Evolutionary conservation across 2,329 filamentous ascomycete genomes (phyloP), one percentile per base, ranked within the genome.

Genomic region (Eutypella sp.): DNA sequence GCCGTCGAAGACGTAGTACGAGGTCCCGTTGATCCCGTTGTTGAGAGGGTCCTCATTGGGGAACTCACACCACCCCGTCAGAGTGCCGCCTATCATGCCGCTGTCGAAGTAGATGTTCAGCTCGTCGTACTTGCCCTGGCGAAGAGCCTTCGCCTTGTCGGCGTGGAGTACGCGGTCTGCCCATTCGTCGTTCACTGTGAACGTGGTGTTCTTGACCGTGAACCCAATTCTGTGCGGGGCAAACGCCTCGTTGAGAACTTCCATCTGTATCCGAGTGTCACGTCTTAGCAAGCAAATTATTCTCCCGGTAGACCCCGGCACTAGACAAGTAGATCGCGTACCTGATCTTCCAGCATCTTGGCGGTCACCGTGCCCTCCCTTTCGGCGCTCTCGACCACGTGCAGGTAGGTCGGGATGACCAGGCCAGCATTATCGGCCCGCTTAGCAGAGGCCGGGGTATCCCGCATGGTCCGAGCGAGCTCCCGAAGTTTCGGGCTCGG

Each of bases 1-100:
- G 4, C 46, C 46, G 37, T 44, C 41, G 16, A 43, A 49, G 44
- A 46, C 53, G 46, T 54, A 58, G 18, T 40, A 40, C 22, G 48
- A 40, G 16, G 52, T 52, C 23, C 49, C 50, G 11, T 34, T 16
- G 10, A 15, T 16, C 13, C 31, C 31, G 11, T 34, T 16, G n/a
- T 34, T 34, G 31, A 34, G 11, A 7, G 31, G 31, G n/a, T 34
- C 31, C 31, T 34, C 31, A 16, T 15, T 13, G 9, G 42, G 42
- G n/a, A 39, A 39, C 19, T 18, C 15, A 34, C 42, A 45, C 8
- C 13, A 16, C 11, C 42, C 42, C 31, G 31, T 34, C 7, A 39
- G 18, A 8, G 24, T 39, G 15, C 22, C 31, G 9, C 25, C 44
- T 8, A 8, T 9, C 27, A 34, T 18, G 25, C 31, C 19, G 24